Base-by-base conservation (phyloP, 2,329 filamentous ascomycete species). In the Magnaporthiopsis poae region DNA sequence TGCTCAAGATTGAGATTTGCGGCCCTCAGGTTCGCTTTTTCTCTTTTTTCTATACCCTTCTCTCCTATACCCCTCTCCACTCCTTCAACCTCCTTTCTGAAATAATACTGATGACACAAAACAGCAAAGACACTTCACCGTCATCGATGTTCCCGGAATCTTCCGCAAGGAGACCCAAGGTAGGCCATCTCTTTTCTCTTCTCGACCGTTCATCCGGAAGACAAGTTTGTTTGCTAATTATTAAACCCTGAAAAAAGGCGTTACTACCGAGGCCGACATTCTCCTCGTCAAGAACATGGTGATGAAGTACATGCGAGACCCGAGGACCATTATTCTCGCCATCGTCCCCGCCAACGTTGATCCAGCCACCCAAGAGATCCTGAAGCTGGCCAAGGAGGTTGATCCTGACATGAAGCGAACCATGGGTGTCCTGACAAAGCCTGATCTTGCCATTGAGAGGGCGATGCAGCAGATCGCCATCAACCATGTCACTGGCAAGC, bases 111-210 rank as follows among this genome's bases (percentile, higher is more conserved):
- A 56, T 21, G 27, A 9, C 21, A 3, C 5, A 8, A 56, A 56
- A 9, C 35, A 76, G 73, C 74, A 79, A 76, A 70, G 79, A 2
- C 79, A 83, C 21, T 75, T 85, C 8, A 85, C 82, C 0, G 75
- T 85, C 8, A 84, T 84, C 5, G 83, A 85, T 25, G 81, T 85
- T 0, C 82, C 82, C 0, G 83, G 82, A 0, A 81, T 84, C n/a
- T 84, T 85, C 67, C 76, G 79, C 8, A 72, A 72, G 0, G 69
- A 77, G 4, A 79, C 76, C 0, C 69, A 73, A 62, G 76, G 76
- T 72, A 25, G 68, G 76, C 64, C 39, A 46, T 18, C 15, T 18
- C 15, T 2, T 15, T 18, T 18, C 13, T 15, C 39, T 46, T 46
- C 4, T 15, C 4, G 0, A 18, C 15, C 15, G 39, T 13, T 15